These are phyloP conservation scores for Teratosphaeria epicoccoides DNA, from an alignment of 2,329 filamentous ascomycete species.

Conservation along the genomic window DNA sequence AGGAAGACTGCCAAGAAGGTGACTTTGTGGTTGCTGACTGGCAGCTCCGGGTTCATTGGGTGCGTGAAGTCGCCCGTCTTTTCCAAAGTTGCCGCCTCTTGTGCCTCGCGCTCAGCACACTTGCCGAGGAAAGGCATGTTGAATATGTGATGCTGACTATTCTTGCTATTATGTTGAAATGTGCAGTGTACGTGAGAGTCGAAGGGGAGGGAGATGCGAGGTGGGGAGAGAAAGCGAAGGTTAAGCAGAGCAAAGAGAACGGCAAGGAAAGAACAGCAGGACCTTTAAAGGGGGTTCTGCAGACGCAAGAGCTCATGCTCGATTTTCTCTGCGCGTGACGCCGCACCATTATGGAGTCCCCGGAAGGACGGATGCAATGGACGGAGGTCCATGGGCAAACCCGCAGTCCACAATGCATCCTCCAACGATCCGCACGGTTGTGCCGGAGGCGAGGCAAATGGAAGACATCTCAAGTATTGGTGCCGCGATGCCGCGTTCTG, in stretches of 20 bases:
- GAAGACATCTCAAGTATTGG: background rate
- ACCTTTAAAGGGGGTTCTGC: background rate
- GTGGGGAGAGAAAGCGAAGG: background rate
- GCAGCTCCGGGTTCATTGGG: constrained; percentile 7
- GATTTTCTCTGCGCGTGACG: background rate
- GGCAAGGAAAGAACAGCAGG: background rate
- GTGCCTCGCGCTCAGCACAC: constrained; percentile 22
- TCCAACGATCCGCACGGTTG: background rate
- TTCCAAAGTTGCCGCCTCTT: constrained; percentile 23
- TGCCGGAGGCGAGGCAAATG: background rate
- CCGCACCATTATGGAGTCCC: background rate
- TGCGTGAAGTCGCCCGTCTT: constrained; percentile 15
- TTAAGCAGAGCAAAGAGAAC: background rate
- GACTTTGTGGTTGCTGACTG: constrained; percentile 16
- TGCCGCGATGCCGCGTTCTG: background rate
- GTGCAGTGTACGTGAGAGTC: background rate
- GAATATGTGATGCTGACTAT: background rate
- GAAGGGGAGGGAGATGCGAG: background rate
- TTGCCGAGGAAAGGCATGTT: constrained; percentile 24
- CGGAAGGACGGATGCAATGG: background rate
- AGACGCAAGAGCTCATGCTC: background rate
- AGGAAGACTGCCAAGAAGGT: constrained; percentile 40
- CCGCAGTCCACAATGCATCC: background rate
- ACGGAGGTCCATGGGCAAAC: background rate
- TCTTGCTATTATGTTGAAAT: background rate